Percentiles rank a stretch among this genome's conserved stretches.
phyloP scores from a whole-genome alignment of 1,139 yeast genomes.

The Protomyces macrosporus region DNA sequence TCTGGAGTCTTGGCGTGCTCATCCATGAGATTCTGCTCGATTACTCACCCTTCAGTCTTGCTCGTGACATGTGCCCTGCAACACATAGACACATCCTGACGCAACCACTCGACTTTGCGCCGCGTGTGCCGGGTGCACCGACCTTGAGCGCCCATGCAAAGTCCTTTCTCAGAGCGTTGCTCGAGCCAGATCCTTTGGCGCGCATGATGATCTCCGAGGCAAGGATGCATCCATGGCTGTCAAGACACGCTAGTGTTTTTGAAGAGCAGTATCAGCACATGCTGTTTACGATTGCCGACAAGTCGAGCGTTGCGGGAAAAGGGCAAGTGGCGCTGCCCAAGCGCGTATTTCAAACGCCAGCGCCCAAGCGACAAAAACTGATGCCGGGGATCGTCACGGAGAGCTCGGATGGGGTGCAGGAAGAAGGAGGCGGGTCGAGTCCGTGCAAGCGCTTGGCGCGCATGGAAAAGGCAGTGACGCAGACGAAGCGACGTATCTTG shows the following conservation, averaged over 20 bases:
- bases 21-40: conserved; percentile 13
- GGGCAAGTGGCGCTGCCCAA: background rate
- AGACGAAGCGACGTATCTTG: background rate
- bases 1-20: conserved; percentile 40
- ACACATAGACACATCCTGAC: background rate
- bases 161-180: conserved; percentile 43
- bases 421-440: background rate
- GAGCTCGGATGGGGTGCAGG: background rate
- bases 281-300: too few species aligned
- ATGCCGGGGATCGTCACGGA: background rate
- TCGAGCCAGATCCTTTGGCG: conserved; percentile 42
- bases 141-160: conserved; percentile 34
- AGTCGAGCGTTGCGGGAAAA: background rate
- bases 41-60: conserved; percentile 7
- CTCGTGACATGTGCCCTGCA: conserved; percentile 3
- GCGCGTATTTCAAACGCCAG: background rate
- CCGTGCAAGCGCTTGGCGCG: background rate
- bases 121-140: background rate
- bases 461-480: background rate
- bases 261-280: conserved; percentile 32
- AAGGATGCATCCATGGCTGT: conserved; percentile 48
- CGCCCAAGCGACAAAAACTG: background rate
- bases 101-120: background rate
- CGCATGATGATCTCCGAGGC: conserved; percentile 44
- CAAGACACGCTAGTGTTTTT: conserved; percentile 37